Conservation (phyloP, 2,329 filamentous ascomycete genomes). For the Aureobasidium subglaciale region DNA sequence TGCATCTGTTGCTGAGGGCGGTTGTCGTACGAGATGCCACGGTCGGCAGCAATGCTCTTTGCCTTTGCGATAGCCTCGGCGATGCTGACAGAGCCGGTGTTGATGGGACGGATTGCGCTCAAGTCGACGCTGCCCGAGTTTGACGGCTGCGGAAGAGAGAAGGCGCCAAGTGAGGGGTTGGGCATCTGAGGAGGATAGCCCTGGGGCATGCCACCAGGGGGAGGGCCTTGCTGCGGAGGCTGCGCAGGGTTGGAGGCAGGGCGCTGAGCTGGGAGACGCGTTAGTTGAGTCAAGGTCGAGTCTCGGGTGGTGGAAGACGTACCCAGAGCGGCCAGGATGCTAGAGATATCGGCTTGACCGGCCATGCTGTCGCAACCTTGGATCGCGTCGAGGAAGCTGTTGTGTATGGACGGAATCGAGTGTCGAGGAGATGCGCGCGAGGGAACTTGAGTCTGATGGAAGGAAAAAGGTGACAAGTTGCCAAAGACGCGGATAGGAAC, state of each 20-base stretch:
- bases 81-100: conserved; percentile 74
- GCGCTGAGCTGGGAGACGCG: conserved; percentile 36
- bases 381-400: neutral
- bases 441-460: neutral
- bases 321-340: conserved; percentile 47
- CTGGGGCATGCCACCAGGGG: conserved; percentile 33
- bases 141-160: conserved; percentile 58
- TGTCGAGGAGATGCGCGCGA: neutral
- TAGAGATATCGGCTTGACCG: conserved; percentile 42
- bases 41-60: conserved; percentile 72
- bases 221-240: conserved; percentile 25
- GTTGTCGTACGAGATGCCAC: conserved; percentile 50
- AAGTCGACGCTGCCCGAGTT: conserved; percentile 72
- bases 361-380: conserved; percentile 31
- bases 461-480: neutral
- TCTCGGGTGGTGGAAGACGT: conserved; percentile 15
- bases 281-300: conserved; percentile 7
- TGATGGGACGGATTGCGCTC: conserved; percentile 70
- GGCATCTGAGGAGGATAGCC: conserved; percentile 36
- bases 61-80: conserved; percentile 80
- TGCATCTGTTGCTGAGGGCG: conserved; percentile 17
- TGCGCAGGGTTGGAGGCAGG: conserved; percentile 37
- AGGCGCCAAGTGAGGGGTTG: conserved; percentile 35
- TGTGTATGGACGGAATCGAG: neutral
- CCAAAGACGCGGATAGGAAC: neutral